A percentile compares a stretch with the other conserved stretches of the same genome.
Conservation (phyloP, 345 rosid species). For the Bruguiera sexangula region DNA sequence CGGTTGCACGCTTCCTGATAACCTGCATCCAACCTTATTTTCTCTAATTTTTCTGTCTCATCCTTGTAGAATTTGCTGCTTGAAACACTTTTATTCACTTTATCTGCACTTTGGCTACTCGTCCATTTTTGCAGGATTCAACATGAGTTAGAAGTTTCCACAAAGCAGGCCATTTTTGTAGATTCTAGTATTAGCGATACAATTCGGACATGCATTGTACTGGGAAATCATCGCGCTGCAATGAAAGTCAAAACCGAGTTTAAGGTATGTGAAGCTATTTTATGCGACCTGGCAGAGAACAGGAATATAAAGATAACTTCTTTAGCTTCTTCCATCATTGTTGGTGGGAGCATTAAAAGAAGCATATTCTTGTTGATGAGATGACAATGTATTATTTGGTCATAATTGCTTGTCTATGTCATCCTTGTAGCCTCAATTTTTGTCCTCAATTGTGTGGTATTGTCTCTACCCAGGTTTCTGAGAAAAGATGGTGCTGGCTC, state of each 20-base stretch:
- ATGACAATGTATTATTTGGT: background rate
- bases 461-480: slow-evolving; percentile 55
- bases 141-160: slow-evolving; percentile 84
- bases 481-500: slow-evolving; percentile 97
- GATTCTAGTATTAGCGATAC: slow-evolving; percentile 98
- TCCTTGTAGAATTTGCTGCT: background rate
- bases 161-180: slow-evolving; percentile 92
- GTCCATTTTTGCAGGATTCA: slow-evolving; percentile 57
- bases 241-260: slow-evolving; percentile 57
- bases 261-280: slow-evolving; percentile 46
- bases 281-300: background rate
- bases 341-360: background rate
- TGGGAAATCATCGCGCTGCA: slow-evolving; percentile 81
- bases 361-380: background rate
- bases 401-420: background rate
- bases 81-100: background rate
- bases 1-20: background rate
- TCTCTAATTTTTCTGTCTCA: background rate
- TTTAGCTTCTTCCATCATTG: no score
- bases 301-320: no score
- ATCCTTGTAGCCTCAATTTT: background rate
- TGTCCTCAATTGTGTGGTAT: background rate
- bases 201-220: slow-evolving; percentile 87
- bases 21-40: background rate
- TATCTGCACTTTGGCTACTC: slow-evolving; percentile 1